Conservation (phyloP, 2,329 filamentous ascomycete genomes). For the Amauroascus niger region DNA sequence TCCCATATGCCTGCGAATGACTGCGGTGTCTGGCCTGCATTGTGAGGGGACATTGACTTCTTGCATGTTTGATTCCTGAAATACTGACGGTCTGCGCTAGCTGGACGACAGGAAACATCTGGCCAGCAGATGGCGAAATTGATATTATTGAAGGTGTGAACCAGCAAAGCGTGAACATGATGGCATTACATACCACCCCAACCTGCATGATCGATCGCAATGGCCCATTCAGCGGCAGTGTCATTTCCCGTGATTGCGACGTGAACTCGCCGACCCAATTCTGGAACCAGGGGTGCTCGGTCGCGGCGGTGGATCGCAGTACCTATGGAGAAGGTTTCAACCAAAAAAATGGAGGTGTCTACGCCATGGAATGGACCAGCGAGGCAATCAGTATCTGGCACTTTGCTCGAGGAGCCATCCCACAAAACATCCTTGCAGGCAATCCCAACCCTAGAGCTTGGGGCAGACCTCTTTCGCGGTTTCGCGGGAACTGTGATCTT, state of each 20-base stretch:
- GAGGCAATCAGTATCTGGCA: conserved; percentile 44
- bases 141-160: conserved; percentile 47
- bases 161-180: conserved; percentile 33
- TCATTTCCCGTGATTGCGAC: conserved; percentile 43
- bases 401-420: conserved; percentile 38
- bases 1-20: conserved; percentile 38
- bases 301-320: conserved; percentile 24
- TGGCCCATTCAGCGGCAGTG: conserved; percentile 41
- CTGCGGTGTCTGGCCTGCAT: conserved; percentile 45
- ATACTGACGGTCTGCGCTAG: not conserved
- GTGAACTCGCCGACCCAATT: conserved; percentile 32
- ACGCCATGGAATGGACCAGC: conserved; percentile 41
- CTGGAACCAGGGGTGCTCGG: conserved; percentile 35
- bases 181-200: conserved; percentile 41
- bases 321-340: conserved; percentile 48
- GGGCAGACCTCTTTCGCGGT: conserved; percentile 38
- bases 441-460: conserved; percentile 39
- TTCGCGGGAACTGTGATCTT: conserved; percentile 33
- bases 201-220: conserved; percentile 33
- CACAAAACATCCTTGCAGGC: conserved; percentile 36
- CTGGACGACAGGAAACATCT: conserved; percentile 35
- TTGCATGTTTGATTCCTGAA: not conserved
- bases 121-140: conserved; percentile 39
- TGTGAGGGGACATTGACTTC: conserved; percentile 15
- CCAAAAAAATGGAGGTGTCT: conserved; percentile 38